Evolutionary conservation across 2,329 filamentous ascomycete genomes (phyloP), one percentile per base, ranked within the genome.

Genomic region (Cladosporium sp.): DNA sequence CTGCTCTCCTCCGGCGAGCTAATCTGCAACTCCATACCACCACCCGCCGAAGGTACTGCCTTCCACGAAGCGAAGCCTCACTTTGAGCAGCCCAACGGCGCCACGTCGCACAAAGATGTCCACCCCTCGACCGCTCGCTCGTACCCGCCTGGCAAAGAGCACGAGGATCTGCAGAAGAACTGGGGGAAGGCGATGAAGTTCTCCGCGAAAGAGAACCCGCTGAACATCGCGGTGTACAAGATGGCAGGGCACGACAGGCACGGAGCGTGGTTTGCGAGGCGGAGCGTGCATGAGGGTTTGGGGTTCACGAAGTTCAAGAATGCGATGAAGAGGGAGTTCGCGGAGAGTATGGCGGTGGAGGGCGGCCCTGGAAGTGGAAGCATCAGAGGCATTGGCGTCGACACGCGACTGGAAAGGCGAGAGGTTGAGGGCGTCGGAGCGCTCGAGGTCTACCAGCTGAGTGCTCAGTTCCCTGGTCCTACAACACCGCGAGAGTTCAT

Each of bases 401-500:
- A 95, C 66, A 82, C 78, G 64, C 78, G 80, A 56, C 74, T 95
- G 9, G 89, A 89, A 68, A 77, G 81, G 50, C 73, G 78, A 41
- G 73, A 74, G 8, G 75, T 83, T 7, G 75, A 82, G 8, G 81
- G 78, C 3, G 70, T 80, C 16, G 84, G 85, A 9, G 80, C 79
- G 61, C 66, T 87, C 49, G 80, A 88, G 71, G 88, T 95, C 4
- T 95, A 88, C 63, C 84, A 92, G 64, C 78, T 95, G 1, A 92
- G 88, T 18, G 90, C 90, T 2, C 86, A 93, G 66, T 96, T 96
- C 61, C 90, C 91, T 0, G 89, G 89, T 0, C 92, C 92, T 3
- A 93, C 89, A 0, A 83, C 90, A 2, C 86, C 92, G 0, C 77
- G 92, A 68, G 92, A 96, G 65, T 96, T 96, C 68, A 82, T 95